phyloP scores from a whole-genome alignment of 1,139 yeast species.

The Lodderomyces elongisporus region DNA sequence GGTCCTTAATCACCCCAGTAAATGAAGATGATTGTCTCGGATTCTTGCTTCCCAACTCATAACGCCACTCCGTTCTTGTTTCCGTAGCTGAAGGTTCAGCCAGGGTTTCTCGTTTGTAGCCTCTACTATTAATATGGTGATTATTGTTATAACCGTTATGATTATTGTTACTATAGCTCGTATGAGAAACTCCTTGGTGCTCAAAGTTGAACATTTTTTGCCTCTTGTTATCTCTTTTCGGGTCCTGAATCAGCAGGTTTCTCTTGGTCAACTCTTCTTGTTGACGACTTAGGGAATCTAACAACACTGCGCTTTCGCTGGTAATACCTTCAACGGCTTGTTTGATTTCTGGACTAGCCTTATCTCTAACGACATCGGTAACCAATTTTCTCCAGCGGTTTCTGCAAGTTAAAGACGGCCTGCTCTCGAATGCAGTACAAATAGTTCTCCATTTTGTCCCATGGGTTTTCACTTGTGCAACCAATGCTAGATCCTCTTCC shows the following conservation, averaged over 20 bases:
- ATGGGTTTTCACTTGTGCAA: conserved; percentile 58
- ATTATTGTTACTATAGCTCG: neutral
- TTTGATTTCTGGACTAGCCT: conserved; percentile 36
- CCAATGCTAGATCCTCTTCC: conserved; percentile 69
- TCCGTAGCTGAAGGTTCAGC: neutral
- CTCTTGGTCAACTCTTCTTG: conserved; percentile 12
- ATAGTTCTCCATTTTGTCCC: conserved; percentile 95
- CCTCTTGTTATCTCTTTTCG: conserved; percentile 3
- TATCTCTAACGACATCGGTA: conserved; percentile 66
- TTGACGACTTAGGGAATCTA: conserved; percentile 12
- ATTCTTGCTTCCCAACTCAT: neutral
- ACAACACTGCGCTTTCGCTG: conserved; percentile 15
- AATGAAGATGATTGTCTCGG: neutral
- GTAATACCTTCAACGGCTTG: conserved; percentile 34
- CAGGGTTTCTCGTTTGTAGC: neutral
- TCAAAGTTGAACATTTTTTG: neutral
- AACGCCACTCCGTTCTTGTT: conserved; percentile 3
- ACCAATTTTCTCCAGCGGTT: conserved; percentile 89
- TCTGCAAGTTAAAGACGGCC: conserved; percentile 87
- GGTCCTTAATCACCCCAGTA: conserved; percentile 45
- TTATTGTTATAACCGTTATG: neutral
- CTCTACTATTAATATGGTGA: neutral
- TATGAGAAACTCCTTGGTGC: neutral
- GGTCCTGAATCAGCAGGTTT: conserved; percentile 3
- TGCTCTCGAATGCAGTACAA: conserved; percentile 62